These are phyloP conservation scores for Phyllostachys edulis DNA, from an alignment of 176 grass and related monocot genomes.

Conservation along the genomic window DNA sequence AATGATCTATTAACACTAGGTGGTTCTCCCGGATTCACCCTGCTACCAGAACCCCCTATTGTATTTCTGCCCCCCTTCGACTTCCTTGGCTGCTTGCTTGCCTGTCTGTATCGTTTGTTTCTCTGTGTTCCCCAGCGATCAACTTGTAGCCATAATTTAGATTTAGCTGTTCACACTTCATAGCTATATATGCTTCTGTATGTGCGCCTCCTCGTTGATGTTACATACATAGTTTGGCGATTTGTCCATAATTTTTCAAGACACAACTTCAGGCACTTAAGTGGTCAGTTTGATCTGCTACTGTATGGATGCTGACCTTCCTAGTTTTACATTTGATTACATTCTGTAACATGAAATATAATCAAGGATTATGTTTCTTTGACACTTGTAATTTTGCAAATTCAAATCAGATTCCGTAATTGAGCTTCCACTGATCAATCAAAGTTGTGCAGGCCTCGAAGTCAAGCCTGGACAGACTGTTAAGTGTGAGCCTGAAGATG, in stretches of 20 bases:
- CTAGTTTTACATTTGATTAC: not conserved
- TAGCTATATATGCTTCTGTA: not conserved
- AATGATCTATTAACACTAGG: not conserved
- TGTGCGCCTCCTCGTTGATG: not conserved
- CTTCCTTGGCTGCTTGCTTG: not conserved
- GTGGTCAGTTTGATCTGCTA: not conserved
- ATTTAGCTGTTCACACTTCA: not conserved
- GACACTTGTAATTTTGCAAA: not conserved
- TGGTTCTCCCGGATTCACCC: not conserved
- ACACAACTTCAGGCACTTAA: not conserved
- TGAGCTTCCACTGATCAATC: not conserved
- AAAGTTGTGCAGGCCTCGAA: slow-evolving; percentile 55
- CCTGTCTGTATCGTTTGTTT: not conserved
- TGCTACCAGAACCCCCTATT: not conserved
- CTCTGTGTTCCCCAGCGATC: not conserved
- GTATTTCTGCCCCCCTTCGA: not conserved
- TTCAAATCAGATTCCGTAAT: not conserved
- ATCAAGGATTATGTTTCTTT: not conserved
- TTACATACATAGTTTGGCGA: not conserved
- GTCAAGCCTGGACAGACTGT: slow-evolving; percentile 71
- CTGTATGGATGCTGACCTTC: not conserved
- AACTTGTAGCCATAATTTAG: not conserved
- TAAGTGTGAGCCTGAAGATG: slow-evolving; percentile 56
- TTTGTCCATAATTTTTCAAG: not conserved
- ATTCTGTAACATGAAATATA: not conserved